Evolutionary conservation across 2,329 filamentous ascomycete genomes (phyloP).

Genomic region (Trichoderma guizhouense): DNA sequence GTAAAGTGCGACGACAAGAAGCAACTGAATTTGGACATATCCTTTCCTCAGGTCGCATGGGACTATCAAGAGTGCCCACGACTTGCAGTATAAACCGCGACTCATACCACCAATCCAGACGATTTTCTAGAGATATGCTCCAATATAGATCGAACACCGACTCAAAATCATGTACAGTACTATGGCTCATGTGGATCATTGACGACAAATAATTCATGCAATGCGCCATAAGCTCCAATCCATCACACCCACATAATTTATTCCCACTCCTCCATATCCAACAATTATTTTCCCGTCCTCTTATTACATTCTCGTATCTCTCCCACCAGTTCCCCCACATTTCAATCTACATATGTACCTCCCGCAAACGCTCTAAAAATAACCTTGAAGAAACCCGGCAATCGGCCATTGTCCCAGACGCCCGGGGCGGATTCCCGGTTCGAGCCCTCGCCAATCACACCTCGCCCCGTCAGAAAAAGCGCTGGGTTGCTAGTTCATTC

Average conservation of each 20-base stretch:
- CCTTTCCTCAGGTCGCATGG: not conserved
- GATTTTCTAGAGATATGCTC: not conserved
- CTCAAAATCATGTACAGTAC: not conserved
- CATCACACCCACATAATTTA: not conserved
- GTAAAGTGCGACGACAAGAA: not conserved
- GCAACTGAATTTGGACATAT: not conserved
- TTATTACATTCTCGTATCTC: not conserved
- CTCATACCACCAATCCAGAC: not conserved
- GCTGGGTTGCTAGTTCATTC: not conserved
- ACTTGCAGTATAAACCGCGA: not conserved
- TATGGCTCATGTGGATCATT: not conserved
- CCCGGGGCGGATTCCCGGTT: not conserved
- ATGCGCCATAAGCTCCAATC: not conserved
- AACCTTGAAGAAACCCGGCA: not conserved
- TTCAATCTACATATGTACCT: not conserved
- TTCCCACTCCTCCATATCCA: not conserved
- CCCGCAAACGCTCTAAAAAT: conserved; percentile 2
- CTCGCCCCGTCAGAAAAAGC: conserved; percentile 15
- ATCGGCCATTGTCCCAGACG: not conserved
- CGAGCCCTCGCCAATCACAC: conserved; percentile 9
- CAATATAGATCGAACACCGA: not conserved
- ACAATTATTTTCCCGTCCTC: not conserved
- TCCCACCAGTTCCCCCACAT: not conserved
- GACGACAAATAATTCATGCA: not conserved
- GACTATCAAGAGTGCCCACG: not conserved